phyloP scores from a whole-genome alignment of 495 filamentous ascomycete genomes.

The Penicilliopsis zonata region DNA sequence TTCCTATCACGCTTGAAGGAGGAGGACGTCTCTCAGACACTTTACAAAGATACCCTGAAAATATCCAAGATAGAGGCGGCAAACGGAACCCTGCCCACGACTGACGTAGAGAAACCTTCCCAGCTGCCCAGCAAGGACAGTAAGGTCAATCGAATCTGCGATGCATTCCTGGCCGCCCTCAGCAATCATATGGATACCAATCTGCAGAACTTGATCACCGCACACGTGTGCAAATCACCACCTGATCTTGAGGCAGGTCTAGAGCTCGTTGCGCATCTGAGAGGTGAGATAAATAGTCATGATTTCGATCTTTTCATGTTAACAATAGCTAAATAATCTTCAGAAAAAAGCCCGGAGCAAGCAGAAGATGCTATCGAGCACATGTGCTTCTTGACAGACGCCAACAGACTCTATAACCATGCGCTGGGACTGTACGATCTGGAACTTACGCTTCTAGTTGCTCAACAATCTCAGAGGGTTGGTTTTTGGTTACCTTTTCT shows the following conservation, averaged over 20 bases:
- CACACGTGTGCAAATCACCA: conserved; percentile 84
- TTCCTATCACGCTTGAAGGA: conserved; percentile 83
- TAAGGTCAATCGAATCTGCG: conserved; percentile 81
- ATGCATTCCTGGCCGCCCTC: conserved; percentile 65
- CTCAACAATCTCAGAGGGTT: conserved; percentile 86
- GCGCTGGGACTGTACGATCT: conserved; percentile 85
- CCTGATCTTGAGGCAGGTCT: conserved; percentile 83
- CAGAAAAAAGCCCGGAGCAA: conserved; percentile 48
- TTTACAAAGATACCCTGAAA: conserved; percentile 75
- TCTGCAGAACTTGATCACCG: conserved; percentile 86
- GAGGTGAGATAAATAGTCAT: conserved; percentile 40
- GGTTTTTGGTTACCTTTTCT: conserved; percentile 1
- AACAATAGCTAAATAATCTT: conserved; percentile 8
- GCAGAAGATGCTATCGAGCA: conserved; percentile 84
- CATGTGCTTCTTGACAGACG: conserved; percentile 91
- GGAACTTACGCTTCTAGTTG: conserved; percentile 78
- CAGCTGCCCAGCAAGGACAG: conserved; percentile 20
- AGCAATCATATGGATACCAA: conserved; percentile 51
- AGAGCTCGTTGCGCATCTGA: conserved; percentile 59
- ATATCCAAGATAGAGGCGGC: conserved; percentile 20
- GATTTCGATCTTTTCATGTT: background rate
- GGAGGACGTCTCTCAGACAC: conserved; percentile 86
- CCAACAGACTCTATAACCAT: conserved; percentile 84
- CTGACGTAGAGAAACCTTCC: background rate
- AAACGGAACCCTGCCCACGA: conserved; percentile 4